phyloP scores from a whole-genome alignment of 2,329 filamentous ascomycete species.

The Ophiostoma ulmi region DNA sequence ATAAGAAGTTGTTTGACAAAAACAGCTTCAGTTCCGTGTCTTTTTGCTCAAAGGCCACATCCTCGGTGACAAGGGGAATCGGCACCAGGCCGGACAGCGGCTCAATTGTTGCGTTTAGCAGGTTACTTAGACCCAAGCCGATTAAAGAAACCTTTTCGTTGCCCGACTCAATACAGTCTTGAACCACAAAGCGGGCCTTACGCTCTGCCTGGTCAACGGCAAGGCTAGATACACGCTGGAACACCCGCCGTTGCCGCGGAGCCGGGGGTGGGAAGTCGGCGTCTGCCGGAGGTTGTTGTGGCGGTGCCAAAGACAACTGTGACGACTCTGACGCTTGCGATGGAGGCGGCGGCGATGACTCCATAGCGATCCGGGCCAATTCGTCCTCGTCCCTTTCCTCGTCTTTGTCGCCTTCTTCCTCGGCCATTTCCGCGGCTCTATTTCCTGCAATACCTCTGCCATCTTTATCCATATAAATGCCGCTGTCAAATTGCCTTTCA shows the following conservation, averaged over 20 bases:
- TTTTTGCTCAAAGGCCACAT: slow-evolving; percentile 55
- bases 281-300: slow-evolving; percentile 27
- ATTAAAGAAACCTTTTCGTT: slow-evolving; percentile 47
- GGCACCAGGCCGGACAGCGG: slow-evolving; percentile 52
- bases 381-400: slow-evolving; percentile 31
- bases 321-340: slow-evolving; percentile 58
- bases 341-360: slow-evolving; percentile 41
- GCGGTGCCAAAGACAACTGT: slow-evolving; percentile 42
- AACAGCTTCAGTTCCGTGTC: slow-evolving; percentile 58
- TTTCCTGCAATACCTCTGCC: slow-evolving; percentile 38
- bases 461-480: slow-evolving; percentile 62
- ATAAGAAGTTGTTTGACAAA: slow-evolving; percentile 55
- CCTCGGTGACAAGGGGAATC: slow-evolving; percentile 50
- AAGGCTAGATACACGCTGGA: slow-evolving; percentile 31
- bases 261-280: slow-evolving; percentile 39
- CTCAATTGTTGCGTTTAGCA: slow-evolving; percentile 54
- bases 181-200: slow-evolving; percentile 45
- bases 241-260: slow-evolving; percentile 30
- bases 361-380: slow-evolving; percentile 32
- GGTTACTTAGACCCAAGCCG: slow-evolving; percentile 43
- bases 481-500: slow-evolving; percentile 59
- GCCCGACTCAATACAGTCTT: slow-evolving; percentile 52
- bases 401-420: slow-evolving; percentile 38
- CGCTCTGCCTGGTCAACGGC: slow-evolving; percentile 39
- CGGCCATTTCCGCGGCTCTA: slow-evolving; percentile 29